Base-by-base conservation (phyloP, 148 eudicot genomes). In the Hydrangea macrophylla region DNA sequence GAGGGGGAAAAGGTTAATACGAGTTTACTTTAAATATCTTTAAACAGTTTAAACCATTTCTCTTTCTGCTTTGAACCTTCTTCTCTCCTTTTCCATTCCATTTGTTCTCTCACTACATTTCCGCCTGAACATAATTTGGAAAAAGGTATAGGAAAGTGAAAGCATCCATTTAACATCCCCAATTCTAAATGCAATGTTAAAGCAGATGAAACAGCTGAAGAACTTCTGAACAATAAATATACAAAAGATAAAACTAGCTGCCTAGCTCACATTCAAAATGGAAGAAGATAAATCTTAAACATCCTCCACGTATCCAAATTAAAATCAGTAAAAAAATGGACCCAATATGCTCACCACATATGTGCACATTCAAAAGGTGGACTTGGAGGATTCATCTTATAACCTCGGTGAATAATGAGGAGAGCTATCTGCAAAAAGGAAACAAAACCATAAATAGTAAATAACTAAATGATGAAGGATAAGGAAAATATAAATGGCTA, bases 361-460 rank as follows among this genome's bases (percentile, higher is more conserved):
- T 94, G 99, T 39, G 92, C 89, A 72, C 97, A 94, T 78, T 94
- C 99, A 61, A 78, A 84, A 67, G 99, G 99, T 42, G 99, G 99
- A 67, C 90, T 85, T 76, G 99, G 90, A 11, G 99, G 99, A 73
- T 85, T 81, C 97, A 90, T 94, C 79, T 55, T 85, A 73, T 94
- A 94, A 73, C 98, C 98, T 70, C 96, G 89, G 77, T 79, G 86
- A 71, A 94, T 67, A 56, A 94, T 87, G 73, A 88, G 82, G 73
- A 94, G 86, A 70, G 99, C 89, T 75, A 94, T 94, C 99, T 94
- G 90, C 81, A 77, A 36, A 75, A 15, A 66, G 90, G 79, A 77
- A 36, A 75, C 11, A 66, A 67, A 77, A 61, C 65, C 31, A 17
- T 62, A 36, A n/a, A n/a, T 42, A 77, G 63, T 66, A 31, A 77